phyloP scores from a whole-genome alignment of 177 flowering plant genomes.

The Vitis hybrid region DNA sequence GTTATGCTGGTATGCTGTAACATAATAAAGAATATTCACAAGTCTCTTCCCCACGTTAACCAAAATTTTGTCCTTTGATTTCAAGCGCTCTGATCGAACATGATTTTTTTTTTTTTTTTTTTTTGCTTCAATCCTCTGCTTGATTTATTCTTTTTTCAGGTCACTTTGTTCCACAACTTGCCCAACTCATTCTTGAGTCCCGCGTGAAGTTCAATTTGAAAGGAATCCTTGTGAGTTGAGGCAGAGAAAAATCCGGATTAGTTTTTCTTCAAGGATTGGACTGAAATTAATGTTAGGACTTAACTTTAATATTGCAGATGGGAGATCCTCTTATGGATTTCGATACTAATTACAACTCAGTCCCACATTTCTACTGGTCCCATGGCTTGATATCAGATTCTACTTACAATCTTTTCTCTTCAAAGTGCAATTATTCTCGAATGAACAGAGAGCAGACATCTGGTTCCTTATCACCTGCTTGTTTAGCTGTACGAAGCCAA shows the following conservation, averaged over 20 bases:
- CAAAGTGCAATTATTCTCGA: no score
- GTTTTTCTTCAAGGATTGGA: no score
- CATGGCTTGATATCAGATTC: slow-evolving; percentile 50
- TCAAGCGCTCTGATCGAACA: not conserved
- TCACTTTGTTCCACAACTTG: slow-evolving; percentile 56
- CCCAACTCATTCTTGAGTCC: slow-evolving; percentile 37
- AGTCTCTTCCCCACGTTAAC: no score
- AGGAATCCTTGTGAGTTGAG: slow-evolving; percentile 50
- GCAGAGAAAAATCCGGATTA: no score
- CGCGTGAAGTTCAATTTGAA: slow-evolving; percentile 42
- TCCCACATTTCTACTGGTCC: slow-evolving; percentile 46
- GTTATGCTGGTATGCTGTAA: slow-evolving; percentile 6
- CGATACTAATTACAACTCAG: slow-evolving; percentile 36
- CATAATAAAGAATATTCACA: no score
- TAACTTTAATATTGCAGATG: slow-evolving; percentile 21
- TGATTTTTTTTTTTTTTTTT: no score
- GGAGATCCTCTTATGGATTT: slow-evolving; percentile 48
- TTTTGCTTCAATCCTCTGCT: not conserved
- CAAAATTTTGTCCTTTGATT: not conserved
- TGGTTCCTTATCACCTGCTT: no score
- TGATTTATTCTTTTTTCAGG: slow-evolving; percentile 22
- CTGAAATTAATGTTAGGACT: not conserved
- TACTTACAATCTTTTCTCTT: no score
- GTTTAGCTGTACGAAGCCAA: no score
- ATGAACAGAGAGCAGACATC: no score